These are phyloP conservation scores for Kokia cookei DNA, from an alignment of 441 rosid species.

Conservation along the genomic window DNA sequence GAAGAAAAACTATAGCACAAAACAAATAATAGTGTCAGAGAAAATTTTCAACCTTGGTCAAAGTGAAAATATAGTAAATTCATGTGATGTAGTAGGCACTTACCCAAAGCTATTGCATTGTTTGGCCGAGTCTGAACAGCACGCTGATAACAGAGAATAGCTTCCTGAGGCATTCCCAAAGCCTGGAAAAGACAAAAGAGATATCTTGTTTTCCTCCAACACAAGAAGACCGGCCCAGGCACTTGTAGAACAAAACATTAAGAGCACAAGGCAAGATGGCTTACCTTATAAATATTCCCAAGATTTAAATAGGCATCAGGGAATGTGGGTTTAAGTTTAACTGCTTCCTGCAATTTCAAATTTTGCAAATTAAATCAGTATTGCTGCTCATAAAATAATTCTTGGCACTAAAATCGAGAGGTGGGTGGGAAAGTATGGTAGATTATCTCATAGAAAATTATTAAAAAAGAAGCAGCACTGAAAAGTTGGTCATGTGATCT, in stretches of 20 bases:
- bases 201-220: conserved; percentile 24
- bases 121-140: conserved; percentile 88
- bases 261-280: conserved; percentile 18
- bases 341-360: conserved; percentile 75
- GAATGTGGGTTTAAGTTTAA: conserved; percentile 81
- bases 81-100: conserved; percentile 19
- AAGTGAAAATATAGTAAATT: neutral
- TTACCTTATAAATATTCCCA: conserved; percentile 98
- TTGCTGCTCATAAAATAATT: neutral
- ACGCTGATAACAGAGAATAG: conserved; percentile 84
- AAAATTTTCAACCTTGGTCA: neutral
- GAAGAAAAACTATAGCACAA: neutral
- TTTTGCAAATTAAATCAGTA: neutral
- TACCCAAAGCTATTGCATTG: conserved; percentile 83
- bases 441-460: neutral
- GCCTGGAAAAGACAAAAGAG: conserved; percentile 60
- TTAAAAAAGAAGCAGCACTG: neutral
- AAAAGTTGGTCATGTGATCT: neutral
- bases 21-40: neutral
- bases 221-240: conserved; percentile 20
- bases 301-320: conserved; percentile 97
- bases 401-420: neutral
- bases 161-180: conserved; percentile 91
- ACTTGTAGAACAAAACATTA: conserved; percentile 29
- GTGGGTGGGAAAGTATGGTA: neutral